Percentiles rank a stretch among this genome's conserved stretches.
These are phyloP conservation scores for Malus asiatica DNA, from an alignment of 306 rosid species.

Conservation along the genomic window DNA sequence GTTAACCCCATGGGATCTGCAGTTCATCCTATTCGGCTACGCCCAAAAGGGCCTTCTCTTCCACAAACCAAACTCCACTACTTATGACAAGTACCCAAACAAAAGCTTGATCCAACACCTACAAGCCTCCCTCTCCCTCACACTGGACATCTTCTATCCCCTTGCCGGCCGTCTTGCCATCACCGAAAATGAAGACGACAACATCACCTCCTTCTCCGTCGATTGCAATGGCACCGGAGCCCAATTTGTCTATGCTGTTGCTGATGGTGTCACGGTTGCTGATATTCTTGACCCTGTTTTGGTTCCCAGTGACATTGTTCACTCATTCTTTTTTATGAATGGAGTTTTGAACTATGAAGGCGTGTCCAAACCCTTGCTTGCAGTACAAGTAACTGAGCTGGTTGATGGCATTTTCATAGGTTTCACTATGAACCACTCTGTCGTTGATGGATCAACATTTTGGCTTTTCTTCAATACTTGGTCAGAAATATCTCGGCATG, in stretches of 20 bases:
- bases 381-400: slow-evolving; percentile 34
- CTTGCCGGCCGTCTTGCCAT: not conserved
- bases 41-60: slow-evolving; percentile 1
- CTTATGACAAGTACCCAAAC: not conserved
- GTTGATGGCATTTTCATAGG: slow-evolving; percentile 32
- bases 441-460: slow-evolving; percentile 18
- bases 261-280: not conserved
- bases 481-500: slow-evolving; percentile 23
- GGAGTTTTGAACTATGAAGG: slow-evolving; percentile 14
- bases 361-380: slow-evolving; percentile 22
- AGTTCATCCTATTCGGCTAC: not conserved
- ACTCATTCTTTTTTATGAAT: slow-evolving; percentile 23
- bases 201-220: slow-evolving; percentile 4
- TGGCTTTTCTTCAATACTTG: slow-evolving; percentile 37
- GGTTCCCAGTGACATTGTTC: slow-evolving; percentile 16
- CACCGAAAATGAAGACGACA: not conserved
- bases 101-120: not conserved
- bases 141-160: not conserved
- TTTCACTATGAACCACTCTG: slow-evolving; percentile 9
- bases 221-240: slow-evolving; percentile 25
- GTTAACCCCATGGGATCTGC: slow-evolving; percentile 12
- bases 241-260: slow-evolving; percentile 17
- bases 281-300: slow-evolving; percentile 20
- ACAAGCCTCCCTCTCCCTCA: not conserved
- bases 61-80: not conserved